These are phyloP conservation scores for Powellomyces hirtus DNA, from an alignment of 192 early-diverging fungal species.

Conservation along the genomic window DNA sequence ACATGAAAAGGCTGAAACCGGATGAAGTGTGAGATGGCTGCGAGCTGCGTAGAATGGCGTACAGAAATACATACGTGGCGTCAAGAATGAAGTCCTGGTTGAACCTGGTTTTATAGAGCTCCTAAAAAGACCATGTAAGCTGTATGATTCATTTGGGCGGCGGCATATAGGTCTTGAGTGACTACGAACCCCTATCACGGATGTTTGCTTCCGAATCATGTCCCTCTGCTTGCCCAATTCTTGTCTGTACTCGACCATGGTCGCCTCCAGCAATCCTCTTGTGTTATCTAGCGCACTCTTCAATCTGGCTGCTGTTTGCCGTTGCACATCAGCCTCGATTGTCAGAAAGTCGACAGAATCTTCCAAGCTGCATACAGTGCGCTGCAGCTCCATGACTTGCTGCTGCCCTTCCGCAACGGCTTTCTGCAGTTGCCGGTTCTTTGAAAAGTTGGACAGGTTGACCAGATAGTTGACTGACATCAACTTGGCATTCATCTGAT, in stretches of 20 bases:
- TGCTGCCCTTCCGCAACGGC: constrained; percentile 24
- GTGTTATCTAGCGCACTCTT: constrained; percentile 30
- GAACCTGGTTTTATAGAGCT: constrained; percentile 33
- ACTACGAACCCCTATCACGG: constrained; percentile 26
- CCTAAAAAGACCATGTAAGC: too few species aligned
- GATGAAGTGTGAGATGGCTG: too few species aligned
- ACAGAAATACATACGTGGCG: background rate
- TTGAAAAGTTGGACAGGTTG: constrained; percentile 44
- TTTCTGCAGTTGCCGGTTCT: constrained; percentile 33
- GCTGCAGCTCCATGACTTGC: constrained; percentile 42
- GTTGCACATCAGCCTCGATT: constrained; percentile 27
- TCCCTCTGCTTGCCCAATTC: constrained; percentile 37
- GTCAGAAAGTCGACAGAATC: constrained; percentile 20
- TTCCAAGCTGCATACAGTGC: constrained; percentile 31
- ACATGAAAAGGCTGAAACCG: constrained; percentile 30
- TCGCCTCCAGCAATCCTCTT: constrained; percentile 24
- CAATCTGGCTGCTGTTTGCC: constrained; percentile 26
- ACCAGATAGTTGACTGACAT: constrained; percentile 42
- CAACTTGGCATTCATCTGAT: constrained; percentile 39
- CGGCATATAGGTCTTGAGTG: too few species aligned
- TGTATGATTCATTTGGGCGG: background rate
- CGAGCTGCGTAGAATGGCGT: too few species aligned
- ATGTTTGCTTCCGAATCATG: constrained; percentile 27
- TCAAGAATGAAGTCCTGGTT: constrained; percentile 45
- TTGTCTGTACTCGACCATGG: constrained; percentile 41